Conservation (phyloP, 2,329 filamentous ascomycete genomes). For the Pestalotiopsis sp. region DNA sequence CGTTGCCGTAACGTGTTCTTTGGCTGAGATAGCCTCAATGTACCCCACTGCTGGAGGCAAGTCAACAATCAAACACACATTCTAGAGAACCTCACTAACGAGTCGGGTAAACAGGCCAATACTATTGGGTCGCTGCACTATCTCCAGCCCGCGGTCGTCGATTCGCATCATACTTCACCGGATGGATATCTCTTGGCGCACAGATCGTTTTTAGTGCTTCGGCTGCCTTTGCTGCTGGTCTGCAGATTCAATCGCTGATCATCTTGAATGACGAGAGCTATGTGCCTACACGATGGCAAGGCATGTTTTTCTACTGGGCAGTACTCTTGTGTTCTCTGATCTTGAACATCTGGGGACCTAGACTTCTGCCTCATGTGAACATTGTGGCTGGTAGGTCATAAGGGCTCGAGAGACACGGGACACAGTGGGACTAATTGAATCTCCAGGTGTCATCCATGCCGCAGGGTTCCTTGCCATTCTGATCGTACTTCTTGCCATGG, state of each 20-base stretch:
- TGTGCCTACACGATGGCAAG: conserved; percentile 42
- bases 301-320: conserved; percentile 49
- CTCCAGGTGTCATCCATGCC: conserved; percentile 27
- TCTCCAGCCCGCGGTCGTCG: conserved; percentile 33
- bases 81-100: not conserved
- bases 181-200: conserved; percentile 48
- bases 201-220: conserved; percentile 48
- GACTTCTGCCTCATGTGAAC: conserved; percentile 38
- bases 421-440: not conserved
- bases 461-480: conserved; percentile 28
- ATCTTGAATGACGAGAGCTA: conserved; percentile 43
- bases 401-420: not conserved
- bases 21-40: conserved; percentile 40
- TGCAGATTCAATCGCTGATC: conserved; percentile 45
- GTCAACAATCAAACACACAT: not conserved
- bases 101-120: conserved; percentile 35
- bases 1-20: conserved; percentile 37
- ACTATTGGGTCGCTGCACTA: conserved; percentile 46
- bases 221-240: conserved; percentile 46
- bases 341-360: conserved; percentile 44
- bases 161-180: conserved; percentile 40
- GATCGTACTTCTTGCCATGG: conserved; percentile 30
- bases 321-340: conserved; percentile 36
- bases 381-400: conserved; percentile 12
- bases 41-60: conserved; percentile 35